A percentile compares a stretch with the other conserved stretches of the same genome.
These are phyloP conservation scores for Melocanna baccifera DNA, from an alignment of 176 grass and related monocot genomes.

Conservation along the genomic window DNA sequence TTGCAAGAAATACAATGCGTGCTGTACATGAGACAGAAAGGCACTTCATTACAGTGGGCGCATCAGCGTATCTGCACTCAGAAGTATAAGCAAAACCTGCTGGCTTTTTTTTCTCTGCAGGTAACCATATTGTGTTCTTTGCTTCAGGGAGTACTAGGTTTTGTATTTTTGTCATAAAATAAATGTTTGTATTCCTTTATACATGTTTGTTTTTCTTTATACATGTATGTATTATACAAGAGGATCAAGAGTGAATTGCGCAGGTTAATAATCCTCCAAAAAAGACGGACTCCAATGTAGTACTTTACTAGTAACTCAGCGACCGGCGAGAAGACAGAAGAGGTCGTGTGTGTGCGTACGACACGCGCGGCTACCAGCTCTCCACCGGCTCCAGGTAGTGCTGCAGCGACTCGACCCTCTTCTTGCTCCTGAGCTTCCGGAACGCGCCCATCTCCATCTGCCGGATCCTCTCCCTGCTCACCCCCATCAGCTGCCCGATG, in stretches of 20 bases:
- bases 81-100: background rate
- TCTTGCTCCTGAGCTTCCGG: conserved; percentile 77
- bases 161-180: background rate
- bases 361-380: no score
- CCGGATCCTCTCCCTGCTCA: conserved; percentile 87
- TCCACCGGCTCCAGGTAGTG: conserved; percentile 17
- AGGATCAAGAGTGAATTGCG: background rate
- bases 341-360: background rate
- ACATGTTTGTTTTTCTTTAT: background rate
- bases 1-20: background rate
- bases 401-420: conserved; percentile 53
- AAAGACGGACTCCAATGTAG: background rate
- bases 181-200: conserved; percentile 15
- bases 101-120: background rate
- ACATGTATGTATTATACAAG: background rate
- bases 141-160: background rate
- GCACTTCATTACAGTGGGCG: background rate
- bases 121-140: background rate
- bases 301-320: background rate
- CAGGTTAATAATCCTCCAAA: conserved; percentile 17
- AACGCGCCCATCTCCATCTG: conserved; percentile 81
- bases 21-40: background rate
- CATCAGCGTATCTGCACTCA: background rate
- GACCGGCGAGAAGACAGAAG: background rate
- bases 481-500: conserved; percentile 63